These are phyloP conservation scores for Candida lessepsii DNA, from an alignment of 805 yeast genomes.

Conservation along the genomic window DNA sequence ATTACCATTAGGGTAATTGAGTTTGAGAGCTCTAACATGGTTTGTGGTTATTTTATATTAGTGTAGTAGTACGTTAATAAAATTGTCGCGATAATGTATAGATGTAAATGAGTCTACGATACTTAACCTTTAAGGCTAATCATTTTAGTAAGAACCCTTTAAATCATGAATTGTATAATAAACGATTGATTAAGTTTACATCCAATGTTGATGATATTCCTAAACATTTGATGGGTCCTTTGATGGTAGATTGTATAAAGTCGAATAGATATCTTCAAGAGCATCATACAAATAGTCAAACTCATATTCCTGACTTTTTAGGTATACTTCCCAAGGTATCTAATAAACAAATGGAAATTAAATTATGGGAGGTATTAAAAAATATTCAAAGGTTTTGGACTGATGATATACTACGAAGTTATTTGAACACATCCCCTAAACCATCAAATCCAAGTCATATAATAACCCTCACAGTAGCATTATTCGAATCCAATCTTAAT, in stretches of 20 bases:
- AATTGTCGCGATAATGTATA: too few species aligned
- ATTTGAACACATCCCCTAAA: conserved; percentile 8
- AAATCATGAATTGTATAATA: conserved; percentile 4
- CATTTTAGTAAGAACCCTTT: conserved; percentile 6
- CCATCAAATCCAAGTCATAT: conserved; percentile 7
- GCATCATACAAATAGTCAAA: neutral
- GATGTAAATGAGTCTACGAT: too few species aligned
- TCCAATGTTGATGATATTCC: neutral
- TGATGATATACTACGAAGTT: conserved; percentile 2
- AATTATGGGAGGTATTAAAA: conserved; percentile 1
- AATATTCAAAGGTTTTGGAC: neutral
- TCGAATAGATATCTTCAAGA: conserved; percentile 23
- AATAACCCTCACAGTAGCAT: neutral
- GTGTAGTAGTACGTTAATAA: too few species aligned
- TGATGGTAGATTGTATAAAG: conserved; percentile 22
- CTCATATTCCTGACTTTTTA: conserved; percentile 2
- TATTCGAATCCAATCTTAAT: neutral
- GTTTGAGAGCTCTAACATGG: neutral
- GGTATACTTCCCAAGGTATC: conserved; percentile 1
- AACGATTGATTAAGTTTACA: conserved; percentile 1
- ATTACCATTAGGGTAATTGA: neutral
- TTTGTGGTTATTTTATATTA: too few species aligned
- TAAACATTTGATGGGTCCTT: too few species aligned
- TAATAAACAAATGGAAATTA: conserved; percentile 1
- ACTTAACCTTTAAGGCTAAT: neutral